Evolutionary conservation across 176 grass and related monocot species (phyloP).

Genomic region (Oryza punctata): DNA sequence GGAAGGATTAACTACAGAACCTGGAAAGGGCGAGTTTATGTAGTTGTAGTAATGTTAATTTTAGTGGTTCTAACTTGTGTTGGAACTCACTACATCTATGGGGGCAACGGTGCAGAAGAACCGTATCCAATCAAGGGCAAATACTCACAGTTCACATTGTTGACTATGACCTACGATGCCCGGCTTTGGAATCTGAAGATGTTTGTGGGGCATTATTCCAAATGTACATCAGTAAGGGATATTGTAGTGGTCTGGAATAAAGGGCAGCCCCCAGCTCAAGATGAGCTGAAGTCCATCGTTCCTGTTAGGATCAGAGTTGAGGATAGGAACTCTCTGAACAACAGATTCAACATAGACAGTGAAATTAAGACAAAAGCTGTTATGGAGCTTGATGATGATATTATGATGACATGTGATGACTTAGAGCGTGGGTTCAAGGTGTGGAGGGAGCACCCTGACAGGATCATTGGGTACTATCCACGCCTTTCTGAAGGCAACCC

Average conservation of each 20-base stretch:
- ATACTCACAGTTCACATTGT: conserved; percentile 85
- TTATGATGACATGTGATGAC: conserved; percentile 95
- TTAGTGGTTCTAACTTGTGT: conserved; percentile 57
- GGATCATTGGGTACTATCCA: conserved; percentile 84
- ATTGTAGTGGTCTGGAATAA: conserved; percentile 94
- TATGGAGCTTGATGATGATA: conserved; percentile 98
- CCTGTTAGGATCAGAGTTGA: conserved; percentile 82
- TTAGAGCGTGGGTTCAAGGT: conserved; percentile 92
- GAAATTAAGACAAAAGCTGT: conserved; percentile 80
- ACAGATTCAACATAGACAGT: conserved; percentile 83
- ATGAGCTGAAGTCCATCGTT: conserved; percentile 65
- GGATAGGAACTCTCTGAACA: conserved; percentile 78
- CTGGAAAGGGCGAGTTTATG: conserved; percentile 48
- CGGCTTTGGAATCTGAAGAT: conserved; percentile 91
- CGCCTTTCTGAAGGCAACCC: conserved; percentile 72
- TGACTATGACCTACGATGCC: conserved; percentile 92
- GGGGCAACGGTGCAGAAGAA: conserved; percentile 67
- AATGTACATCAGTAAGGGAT: conserved; percentile 79
- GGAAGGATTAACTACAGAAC: conserved; percentile 59
- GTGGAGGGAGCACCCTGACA: conserved; percentile 71
- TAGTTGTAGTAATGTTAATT: conserved; percentile 37
- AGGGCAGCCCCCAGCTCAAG: conserved; percentile 47
- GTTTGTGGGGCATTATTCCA: conserved; percentile 89
- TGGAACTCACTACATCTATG: conserved; percentile 75
- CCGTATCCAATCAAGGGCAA: conserved; percentile 65